Percentiles rank a stretch among this genome's conserved stretches.
Conservation (phyloP, 78 protist species). For the Acrasis kona region DNA sequence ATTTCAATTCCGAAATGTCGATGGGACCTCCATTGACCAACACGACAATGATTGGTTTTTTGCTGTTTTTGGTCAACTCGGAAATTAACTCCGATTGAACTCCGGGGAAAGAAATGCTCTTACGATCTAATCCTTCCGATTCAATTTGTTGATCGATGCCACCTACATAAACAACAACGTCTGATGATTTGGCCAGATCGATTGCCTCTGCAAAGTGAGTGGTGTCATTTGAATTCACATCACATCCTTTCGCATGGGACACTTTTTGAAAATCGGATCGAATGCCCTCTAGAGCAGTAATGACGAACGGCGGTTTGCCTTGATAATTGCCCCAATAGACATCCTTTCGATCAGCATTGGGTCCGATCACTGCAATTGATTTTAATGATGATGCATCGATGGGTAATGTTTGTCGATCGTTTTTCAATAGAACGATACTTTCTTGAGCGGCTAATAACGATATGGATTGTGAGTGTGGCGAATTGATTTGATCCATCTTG, state of each 20-base stretch:
- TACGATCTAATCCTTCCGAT: conserved; percentile 20
- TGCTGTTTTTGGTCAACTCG: not conserved
- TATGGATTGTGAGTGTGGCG: not conserved
- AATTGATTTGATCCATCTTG: no score
- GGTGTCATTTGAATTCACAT: not conserved
- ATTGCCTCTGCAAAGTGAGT: conserved; percentile 16
- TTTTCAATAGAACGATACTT: conserved; percentile 3
- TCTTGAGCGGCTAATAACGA: conserved; percentile 12
- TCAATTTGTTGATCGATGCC: conserved; percentile 14
- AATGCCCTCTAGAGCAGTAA: not conserved
- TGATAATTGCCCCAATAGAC: conserved; percentile 7
- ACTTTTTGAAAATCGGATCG: not conserved
- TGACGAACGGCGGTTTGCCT: not conserved
- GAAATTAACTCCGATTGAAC: not conserved
- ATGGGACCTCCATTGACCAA: conserved; percentile 6
- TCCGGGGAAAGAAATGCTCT: conserved; percentile 18
- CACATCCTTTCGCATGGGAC: conserved; percentile 15
- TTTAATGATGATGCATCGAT: not conserved
- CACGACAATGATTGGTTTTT: not conserved
- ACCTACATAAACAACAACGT: conserved; percentile 1
- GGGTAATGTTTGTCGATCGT: not conserved
- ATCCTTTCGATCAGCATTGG: conserved; percentile 1
- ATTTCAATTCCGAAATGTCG: not conserved
- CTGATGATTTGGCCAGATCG: conserved; percentile 15
- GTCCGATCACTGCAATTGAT: conserved; percentile 13